phyloP scores from a whole-genome alignment of 2,329 filamentous ascomycete species.

The Apiospora pterosperma region DNA sequence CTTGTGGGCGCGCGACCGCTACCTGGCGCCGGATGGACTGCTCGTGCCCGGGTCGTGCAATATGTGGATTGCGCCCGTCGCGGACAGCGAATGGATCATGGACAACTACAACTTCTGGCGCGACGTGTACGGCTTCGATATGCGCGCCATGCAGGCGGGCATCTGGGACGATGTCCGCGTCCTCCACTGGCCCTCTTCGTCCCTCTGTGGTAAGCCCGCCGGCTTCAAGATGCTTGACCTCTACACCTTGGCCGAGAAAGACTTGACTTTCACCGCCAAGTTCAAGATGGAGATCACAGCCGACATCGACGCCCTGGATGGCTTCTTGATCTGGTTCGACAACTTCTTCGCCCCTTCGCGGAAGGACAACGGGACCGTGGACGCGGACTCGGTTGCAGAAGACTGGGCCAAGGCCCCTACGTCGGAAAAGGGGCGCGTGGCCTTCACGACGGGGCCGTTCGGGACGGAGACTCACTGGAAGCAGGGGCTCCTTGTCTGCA shows the following conservation, averaged over 20 bases:
- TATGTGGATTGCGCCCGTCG: conserved; percentile 76
- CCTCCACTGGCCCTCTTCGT: conserved; percentile 61
- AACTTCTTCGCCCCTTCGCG: conserved; percentile 76
- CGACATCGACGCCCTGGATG: conserved; percentile 71
- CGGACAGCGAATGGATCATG: conserved; percentile 72
- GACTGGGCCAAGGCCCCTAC: conserved; percentile 50
- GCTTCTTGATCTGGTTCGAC: conserved; percentile 91
- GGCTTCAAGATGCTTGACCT: conserved; percentile 76
- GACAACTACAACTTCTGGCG: conserved; percentile 85
- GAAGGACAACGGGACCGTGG: conserved; percentile 37
- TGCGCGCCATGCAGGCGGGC: conserved; percentile 82
- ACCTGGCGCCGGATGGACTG: conserved; percentile 74
- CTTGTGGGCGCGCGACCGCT: conserved; percentile 81
- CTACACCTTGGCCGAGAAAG: conserved; percentile 65
- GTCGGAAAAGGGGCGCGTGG: conserved; percentile 57
- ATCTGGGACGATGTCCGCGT: conserved; percentile 82
- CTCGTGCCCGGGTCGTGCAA: conserved; percentile 85
- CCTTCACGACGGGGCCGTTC: conserved; percentile 83
- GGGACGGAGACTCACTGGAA: conserved; percentile 85
- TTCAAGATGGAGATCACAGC: conserved; percentile 61
- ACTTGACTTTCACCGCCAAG: conserved; percentile 70
- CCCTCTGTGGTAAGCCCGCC: conserved; percentile 56
- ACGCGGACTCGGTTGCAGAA: conserved; percentile 52
- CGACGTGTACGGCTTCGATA: conserved; percentile 92
- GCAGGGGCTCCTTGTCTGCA: conserved; percentile 72